Conservation (phyloP, 2,329 filamentous ascomycete genomes). For the Curvularia verruculosa region DNA sequence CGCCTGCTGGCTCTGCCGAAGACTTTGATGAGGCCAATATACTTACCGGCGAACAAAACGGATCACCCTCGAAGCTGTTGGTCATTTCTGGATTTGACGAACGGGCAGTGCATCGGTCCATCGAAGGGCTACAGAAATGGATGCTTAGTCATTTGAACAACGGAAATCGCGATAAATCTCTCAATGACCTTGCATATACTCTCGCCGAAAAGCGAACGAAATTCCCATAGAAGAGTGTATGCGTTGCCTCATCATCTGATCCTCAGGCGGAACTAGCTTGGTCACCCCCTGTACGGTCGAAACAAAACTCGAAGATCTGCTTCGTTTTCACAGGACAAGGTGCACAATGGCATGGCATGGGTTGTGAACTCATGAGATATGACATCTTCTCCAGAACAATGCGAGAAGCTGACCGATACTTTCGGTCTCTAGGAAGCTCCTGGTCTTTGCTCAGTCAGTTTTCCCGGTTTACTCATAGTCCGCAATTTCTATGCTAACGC, state of each 20-base stretch:
- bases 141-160: neutral
- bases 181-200: slow-evolving; percentile 20
- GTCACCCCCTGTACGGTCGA: slow-evolving; percentile 6
- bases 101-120: slow-evolving; percentile 6
- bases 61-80: slow-evolving; percentile 1
- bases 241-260: neutral
- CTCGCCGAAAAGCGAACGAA: slow-evolving; percentile 11
- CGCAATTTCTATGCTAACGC: neutral
- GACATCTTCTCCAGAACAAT: slow-evolving; percentile 19
- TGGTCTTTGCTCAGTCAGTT: slow-evolving; percentile 20
- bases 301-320: neutral
- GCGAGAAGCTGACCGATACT: slow-evolving; percentile 13
- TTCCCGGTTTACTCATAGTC: neutral
- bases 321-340: slow-evolving; percentile 44
- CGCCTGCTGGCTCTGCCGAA: neutral
- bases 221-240: slow-evolving; percentile 18
- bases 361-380: slow-evolving; percentile 25
- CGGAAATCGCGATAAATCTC: neutral
- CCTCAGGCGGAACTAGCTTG: neutral
- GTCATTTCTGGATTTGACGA: slow-evolving; percentile 18
- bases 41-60: neutral
- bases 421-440: slow-evolving; percentile 18
- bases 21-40: neutral
- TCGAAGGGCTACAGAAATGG: slow-evolving; percentile 7
- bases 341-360: slow-evolving; percentile 38